phyloP scores from a whole-genome alignment of 163 green algal genomes.

The Botryococcus braunii region DNA sequence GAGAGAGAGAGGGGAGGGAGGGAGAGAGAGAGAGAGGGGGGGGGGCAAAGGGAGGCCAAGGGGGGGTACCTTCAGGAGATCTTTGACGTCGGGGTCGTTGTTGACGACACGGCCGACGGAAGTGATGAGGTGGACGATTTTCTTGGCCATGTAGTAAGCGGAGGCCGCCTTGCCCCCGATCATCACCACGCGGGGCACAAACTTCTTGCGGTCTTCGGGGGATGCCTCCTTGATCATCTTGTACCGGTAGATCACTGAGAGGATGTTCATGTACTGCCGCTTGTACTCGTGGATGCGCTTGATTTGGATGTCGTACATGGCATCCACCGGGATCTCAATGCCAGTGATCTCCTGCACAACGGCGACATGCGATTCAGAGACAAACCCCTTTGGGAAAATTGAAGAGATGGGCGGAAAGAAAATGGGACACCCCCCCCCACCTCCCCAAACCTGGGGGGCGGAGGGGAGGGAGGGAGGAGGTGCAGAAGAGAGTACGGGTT shows the following conservation, averaged over 20 bases:
- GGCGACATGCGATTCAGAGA: too few relatives aligned
- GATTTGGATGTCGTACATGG: conserved; percentile 94
- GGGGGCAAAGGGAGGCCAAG: too few relatives aligned
- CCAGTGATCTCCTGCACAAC: conserved; percentile 67
- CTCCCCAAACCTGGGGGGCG: too few relatives aligned
- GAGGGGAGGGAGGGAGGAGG: too few relatives aligned
- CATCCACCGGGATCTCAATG: conserved; percentile 53
- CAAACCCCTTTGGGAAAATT: too few relatives aligned
- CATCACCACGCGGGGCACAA: conserved; percentile 85
- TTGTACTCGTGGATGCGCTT: conserved; percentile 99
- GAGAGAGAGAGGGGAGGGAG: too few relatives aligned
- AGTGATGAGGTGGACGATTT: conserved; percentile 93
- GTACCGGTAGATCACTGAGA: conserved; percentile 67
- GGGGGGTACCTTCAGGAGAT: conserved; percentile 83
- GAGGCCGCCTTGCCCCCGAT: conserved; percentile 96
- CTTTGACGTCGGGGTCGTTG: conserved; percentile 81
- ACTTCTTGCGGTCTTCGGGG: conserved; percentile 50
- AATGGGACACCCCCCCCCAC: too few relatives aligned
- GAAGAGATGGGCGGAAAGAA: too few relatives aligned
- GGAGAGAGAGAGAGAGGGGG: too few relatives aligned
- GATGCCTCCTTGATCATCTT: conserved; percentile 45
- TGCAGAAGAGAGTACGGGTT: too few relatives aligned
- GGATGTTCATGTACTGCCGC: conserved; percentile 76
- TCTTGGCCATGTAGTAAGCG: conserved; percentile 97
- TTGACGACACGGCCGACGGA: conserved; percentile 84